Conservation (phyloP, 805 yeast species). For the Saccharomycopsis sp. region DNA sequence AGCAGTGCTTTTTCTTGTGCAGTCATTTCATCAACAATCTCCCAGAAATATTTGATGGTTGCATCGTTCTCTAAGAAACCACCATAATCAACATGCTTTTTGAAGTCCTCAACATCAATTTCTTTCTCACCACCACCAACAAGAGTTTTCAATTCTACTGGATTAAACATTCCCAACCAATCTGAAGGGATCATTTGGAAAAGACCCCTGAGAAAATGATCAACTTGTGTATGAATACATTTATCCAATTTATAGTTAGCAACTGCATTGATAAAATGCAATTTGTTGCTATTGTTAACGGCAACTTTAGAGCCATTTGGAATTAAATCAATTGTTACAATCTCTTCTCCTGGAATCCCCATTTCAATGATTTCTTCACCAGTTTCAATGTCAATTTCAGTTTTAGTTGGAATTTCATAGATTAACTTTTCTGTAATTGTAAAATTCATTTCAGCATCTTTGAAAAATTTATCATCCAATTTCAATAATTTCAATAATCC, state of each 20-base stretch:
- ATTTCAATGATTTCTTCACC: slow-evolving; percentile 1
- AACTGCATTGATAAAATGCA: slow-evolving; percentile 68
- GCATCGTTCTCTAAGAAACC: slow-evolving; percentile 49
- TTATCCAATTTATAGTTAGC: slow-evolving; percentile 75
- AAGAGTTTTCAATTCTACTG: slow-evolving; percentile 75
- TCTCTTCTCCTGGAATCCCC: slow-evolving; percentile 21
- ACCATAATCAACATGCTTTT: slow-evolving; percentile 53
- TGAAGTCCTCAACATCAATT: slow-evolving; percentile 66
- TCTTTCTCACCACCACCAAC: slow-evolving; percentile 72
- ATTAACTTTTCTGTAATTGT: slow-evolving; percentile 46
- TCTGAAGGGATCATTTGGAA: slow-evolving; percentile 56
- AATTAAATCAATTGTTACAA: slow-evolving; percentile 47
- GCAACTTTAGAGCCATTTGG: slow-evolving; percentile 49
- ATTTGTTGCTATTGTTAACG: slow-evolving; percentile 55
- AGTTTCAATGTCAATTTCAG: background rate
- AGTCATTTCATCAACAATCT: slow-evolving; percentile 60
- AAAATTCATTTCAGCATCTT: slow-evolving; percentile 56
- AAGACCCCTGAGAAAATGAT: slow-evolving; percentile 63
- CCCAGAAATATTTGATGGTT: slow-evolving; percentile 70
- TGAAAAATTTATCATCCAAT: slow-evolving; percentile 48
- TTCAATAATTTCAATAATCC: slow-evolving; percentile 56
- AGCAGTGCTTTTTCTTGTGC: slow-evolving; percentile 57
- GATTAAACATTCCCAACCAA: slow-evolving; percentile 83
- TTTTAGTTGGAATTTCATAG: background rate
- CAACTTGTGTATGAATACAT: slow-evolving; percentile 50